These are phyloP conservation scores for Pyrenochaeta sp. DNA, from an alignment of 2,329 filamentous ascomycete genomes.

Conservation along the genomic window DNA sequence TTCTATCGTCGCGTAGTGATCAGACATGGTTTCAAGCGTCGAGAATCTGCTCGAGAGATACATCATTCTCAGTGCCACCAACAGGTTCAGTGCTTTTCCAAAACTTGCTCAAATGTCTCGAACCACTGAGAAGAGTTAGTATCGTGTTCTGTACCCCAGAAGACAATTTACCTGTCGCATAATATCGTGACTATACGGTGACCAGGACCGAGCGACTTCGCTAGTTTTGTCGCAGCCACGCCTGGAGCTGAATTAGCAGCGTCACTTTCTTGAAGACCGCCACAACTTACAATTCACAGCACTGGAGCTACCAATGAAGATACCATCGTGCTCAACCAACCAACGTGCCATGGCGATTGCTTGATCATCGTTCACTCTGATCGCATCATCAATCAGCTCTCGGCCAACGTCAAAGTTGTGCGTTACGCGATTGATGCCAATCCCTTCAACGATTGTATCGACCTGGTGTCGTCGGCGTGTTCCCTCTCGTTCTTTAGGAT, in stretches of 20 bases:
- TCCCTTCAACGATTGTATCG: constrained; percentile 94
- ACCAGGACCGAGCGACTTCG: constrained; percentile 69
- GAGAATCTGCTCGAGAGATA: constrained; percentile 66
- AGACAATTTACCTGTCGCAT: constrained; percentile 65
- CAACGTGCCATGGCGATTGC: constrained; percentile 94
- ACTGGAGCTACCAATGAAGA: constrained; percentile 93
- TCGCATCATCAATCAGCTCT: constrained; percentile 87
- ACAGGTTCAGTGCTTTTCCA: constrained; percentile 75
- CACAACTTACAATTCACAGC: constrained; percentile 82
- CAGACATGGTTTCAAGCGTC: constrained; percentile 38
- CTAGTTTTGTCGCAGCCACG: constrained; percentile 76
- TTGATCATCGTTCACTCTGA: constrained; percentile 87
- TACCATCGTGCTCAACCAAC: constrained; percentile 93
- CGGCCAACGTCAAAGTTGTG: constrained; percentile 89
- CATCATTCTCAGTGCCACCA: constrained; percentile 59
- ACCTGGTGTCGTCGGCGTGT: constrained; percentile 90
- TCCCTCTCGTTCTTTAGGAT: constrained; percentile 85
- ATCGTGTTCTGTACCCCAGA: not conserved
- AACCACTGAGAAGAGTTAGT: constrained; percentile 58
- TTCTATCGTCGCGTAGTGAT: not conserved
- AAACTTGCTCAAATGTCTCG: constrained; percentile 83
- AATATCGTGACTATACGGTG: constrained; percentile 79
- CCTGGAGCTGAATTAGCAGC: constrained; percentile 37
- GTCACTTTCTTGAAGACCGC: constrained; percentile 2
- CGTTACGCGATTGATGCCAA: constrained; percentile 95